Percentiles rank a stretch among this genome's conserved stretches.
phyloP scores from a whole-genome alignment of 2,329 filamentous ascomycete species.

The Ophiostoma triangulosporum region DNA sequence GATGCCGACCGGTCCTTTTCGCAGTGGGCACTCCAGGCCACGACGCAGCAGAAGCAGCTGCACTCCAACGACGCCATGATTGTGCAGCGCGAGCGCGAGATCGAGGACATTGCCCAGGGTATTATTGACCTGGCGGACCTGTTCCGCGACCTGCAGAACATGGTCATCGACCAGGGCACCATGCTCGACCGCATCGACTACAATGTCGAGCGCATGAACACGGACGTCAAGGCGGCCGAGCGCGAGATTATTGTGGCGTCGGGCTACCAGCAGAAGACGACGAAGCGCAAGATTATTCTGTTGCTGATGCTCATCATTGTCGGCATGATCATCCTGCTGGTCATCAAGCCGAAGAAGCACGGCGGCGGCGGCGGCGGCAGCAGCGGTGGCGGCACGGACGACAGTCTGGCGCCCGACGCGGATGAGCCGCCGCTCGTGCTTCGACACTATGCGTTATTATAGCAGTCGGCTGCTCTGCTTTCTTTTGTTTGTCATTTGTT shows the following conservation, averaged over 20 bases:
- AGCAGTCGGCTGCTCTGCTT: background rate
- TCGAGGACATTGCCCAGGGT: constrained; percentile 93
- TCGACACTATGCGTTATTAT: background rate
- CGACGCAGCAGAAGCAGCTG: constrained; percentile 45
- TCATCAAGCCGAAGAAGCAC: constrained; percentile 60
- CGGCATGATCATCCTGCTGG: constrained; percentile 71
- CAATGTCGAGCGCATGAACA: constrained; percentile 92
- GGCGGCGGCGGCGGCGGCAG: constrained; percentile 12
- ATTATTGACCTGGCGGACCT: constrained; percentile 96
- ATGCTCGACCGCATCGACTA: constrained; percentile 94
- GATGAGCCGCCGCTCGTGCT: background rate
- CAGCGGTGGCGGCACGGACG: background rate
- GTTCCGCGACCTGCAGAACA: constrained; percentile 87
- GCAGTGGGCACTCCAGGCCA: constrained; percentile 74
- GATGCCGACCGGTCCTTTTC: constrained; percentile 89
- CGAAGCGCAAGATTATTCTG: constrained; percentile 86
- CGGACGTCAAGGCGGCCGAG: constrained; percentile 82
- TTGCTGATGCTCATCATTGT: constrained; percentile 73
- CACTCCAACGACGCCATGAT: constrained; percentile 74
- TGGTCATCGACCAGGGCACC: constrained; percentile 88
- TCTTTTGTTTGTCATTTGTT: background rate
- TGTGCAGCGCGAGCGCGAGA: constrained; percentile 84
- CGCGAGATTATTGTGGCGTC: constrained; percentile 83
- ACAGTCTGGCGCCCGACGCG: background rate
- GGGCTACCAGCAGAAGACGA: constrained; percentile 75